These are phyloP conservation scores for Fulvia fulva DNA, from an alignment of 2,329 filamentous ascomycete species.

Conservation along the genomic window DNA sequence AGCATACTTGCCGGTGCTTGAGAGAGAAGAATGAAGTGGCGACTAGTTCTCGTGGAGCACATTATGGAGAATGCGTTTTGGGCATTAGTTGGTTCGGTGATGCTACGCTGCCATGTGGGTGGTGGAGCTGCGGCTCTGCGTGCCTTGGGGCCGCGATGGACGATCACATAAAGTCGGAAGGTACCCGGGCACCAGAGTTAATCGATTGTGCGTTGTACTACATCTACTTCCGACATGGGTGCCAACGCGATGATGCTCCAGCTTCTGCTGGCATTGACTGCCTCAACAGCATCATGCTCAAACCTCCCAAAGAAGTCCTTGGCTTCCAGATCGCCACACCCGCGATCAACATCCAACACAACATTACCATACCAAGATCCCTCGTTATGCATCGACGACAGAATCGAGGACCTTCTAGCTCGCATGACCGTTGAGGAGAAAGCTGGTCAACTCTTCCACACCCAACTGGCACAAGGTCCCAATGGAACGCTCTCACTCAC, in stretches of 20 bases:
- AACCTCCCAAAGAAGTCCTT: not conserved
- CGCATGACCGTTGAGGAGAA: constrained; percentile 50
- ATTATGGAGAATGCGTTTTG: too few species aligned
- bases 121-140: not conserved
- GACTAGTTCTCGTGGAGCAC: too few species aligned
- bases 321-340: too few species aligned
- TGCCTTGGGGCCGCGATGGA: not conserved
- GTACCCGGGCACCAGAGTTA: too few species aligned
- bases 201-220: too few species aligned
- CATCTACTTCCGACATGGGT: constrained; percentile 57
- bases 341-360: not conserved
- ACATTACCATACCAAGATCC: constrained; percentile 36
- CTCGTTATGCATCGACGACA: constrained; percentile 42
- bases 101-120: not conserved
- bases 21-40: not conserved
- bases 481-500: constrained; percentile 33
- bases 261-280: constrained; percentile 51
- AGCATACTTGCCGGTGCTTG: not conserved
- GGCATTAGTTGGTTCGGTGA: not conserved
- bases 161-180: too few species aligned
- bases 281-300: not conserved
- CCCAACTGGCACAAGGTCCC: constrained; percentile 32
- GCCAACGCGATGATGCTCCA: constrained; percentile 79
- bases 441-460: constrained; percentile 48
- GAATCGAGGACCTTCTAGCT: constrained; percentile 44